Conservation (phyloP, 768 basidiomycete species). For the Lactarius trivialis region DNA sequence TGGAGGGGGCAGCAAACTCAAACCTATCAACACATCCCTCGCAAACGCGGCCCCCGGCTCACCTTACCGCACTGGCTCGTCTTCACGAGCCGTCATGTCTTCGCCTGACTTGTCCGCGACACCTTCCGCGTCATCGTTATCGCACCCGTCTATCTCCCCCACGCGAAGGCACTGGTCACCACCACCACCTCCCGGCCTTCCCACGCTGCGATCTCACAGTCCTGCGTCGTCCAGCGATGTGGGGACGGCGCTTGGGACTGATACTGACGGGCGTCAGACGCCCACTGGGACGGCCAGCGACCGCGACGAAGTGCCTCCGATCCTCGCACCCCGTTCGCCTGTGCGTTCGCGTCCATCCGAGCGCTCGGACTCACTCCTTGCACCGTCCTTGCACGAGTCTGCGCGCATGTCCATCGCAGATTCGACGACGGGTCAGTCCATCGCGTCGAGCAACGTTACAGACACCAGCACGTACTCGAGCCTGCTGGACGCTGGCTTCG, state of each 20-base stretch:
- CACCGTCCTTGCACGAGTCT: constrained; percentile 12
- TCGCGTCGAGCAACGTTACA: constrained; percentile 55
- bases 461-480: constrained; percentile 55
- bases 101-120: constrained; percentile 52
- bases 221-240: constrained; percentile 20
- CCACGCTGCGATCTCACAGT: constrained; percentile 12
- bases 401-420: constrained; percentile 32
- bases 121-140: background rate
- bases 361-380: constrained; percentile 17
- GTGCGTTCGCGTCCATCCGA: constrained; percentile 37
- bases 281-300: constrained; percentile 27
- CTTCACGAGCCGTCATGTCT: constrained; percentile 48
- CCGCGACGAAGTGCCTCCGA: constrained; percentile 35
- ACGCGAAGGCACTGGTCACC: constrained; percentile 8
- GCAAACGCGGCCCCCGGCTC: constrained; percentile 25
- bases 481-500: constrained; percentile 42
- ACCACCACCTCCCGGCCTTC: constrained; percentile 5
- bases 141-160: background rate
- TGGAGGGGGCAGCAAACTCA: constrained; percentile 28
- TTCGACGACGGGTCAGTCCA: constrained; percentile 51
- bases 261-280: constrained; percentile 23
- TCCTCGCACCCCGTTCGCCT: constrained; percentile 46
- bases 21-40: constrained; percentile 29
- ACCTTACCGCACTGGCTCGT: constrained; percentile 17
- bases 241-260: constrained; percentile 27